Evolutionary conservation across 2,329 filamentous ascomycete genomes (phyloP), one percentile per base, ranked within the genome.

Genomic region (Metarhizium rileyi): DNA sequence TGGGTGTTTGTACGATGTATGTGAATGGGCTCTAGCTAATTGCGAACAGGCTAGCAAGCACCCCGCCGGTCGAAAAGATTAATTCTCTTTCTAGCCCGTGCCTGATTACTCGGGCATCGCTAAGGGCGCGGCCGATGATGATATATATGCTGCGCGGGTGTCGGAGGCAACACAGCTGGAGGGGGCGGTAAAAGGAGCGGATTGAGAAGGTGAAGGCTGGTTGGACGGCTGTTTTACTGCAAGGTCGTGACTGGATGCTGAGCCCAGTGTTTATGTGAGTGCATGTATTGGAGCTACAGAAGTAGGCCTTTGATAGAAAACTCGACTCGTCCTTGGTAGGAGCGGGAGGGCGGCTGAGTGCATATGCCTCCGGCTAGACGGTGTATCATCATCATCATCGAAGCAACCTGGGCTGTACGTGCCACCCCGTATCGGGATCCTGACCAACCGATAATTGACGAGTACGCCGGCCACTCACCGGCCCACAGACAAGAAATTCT

Each of bases 61-160:
- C 79, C 80, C 3, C 70, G 78, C 3, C 71, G 70, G 35, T 81
- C 77, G 77, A 80, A 50, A 80, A 82, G 59, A 74, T 81, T 55
- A 81, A 81, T 57, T 82, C 54, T 77, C 75, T 1, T 81, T 83
- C 53, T 68, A 72, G 25, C 80, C 80, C 0, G 67, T 70, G 4
- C 80, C 79, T 0, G 76, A 83, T 60, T 83, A 79, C 56, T 63
- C 76, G 0, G 78, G 77, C 35, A 80, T 83, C 46, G 80, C 78
- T 20, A 78, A 79, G 65, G 79, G 78, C 1, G 77, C 79, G 0
- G 74, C 75, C 0, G 75, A 73, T 1, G 78, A 78, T 6, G 69
- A 78, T 20, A 62, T 80, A 7, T 73, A 73, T 50, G 68, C 77
- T 0, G 74, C 71, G 0, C 65, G 63, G 48, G 75, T 78, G 0